Evolutionary conservation across 805 yeast species (phyloP).

Genomic region (Yamadazyma olivae): DNA sequence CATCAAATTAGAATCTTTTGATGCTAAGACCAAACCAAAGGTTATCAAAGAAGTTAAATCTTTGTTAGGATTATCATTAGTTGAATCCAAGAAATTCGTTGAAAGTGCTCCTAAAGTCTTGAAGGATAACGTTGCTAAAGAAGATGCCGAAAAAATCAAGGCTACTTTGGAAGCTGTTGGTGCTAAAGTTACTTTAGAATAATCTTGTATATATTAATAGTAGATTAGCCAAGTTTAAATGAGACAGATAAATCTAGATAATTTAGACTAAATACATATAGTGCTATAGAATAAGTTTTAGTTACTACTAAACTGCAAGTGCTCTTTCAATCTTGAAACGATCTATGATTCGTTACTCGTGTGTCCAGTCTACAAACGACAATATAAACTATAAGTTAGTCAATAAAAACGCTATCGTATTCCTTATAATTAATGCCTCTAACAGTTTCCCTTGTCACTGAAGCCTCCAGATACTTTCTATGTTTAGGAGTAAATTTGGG

Average conservation of each 20-base stretch:
- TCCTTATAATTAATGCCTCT: too few species aligned
- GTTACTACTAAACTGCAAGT: too few species aligned
- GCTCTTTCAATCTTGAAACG: too few species aligned
- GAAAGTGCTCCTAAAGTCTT: conserved; percentile 95
- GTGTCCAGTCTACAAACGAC: conserved; percentile 1
- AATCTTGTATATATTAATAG: conserved; percentile 17
- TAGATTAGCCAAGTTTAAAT: too few species aligned
- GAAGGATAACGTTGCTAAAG: conserved; percentile 95
- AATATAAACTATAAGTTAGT: too few species aligned
- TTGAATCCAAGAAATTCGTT: conserved; percentile 96
- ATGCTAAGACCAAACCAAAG: conserved; percentile 94
- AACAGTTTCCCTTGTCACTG: conserved; percentile 6
- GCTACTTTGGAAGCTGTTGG: conserved; percentile 90
- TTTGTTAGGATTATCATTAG: conserved; percentile 85
- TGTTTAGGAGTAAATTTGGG: too few species aligned
- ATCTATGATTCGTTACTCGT: too few species aligned
- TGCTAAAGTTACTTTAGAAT: conserved; percentile 89
- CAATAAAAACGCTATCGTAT: too few species aligned
- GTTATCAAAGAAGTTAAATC: conserved; percentile 95
- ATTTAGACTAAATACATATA: too few species aligned
- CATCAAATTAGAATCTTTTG: conserved; percentile 89
- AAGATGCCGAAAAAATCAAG: conserved; percentile 96
- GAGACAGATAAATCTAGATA: too few species aligned
- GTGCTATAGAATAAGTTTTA: neutral
- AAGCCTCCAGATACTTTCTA: conserved; percentile 3